These are phyloP conservation scores for Verticillium tricorpus DNA, from an alignment of 2,329 filamentous ascomycete species.

Conservation along the genomic window DNA sequence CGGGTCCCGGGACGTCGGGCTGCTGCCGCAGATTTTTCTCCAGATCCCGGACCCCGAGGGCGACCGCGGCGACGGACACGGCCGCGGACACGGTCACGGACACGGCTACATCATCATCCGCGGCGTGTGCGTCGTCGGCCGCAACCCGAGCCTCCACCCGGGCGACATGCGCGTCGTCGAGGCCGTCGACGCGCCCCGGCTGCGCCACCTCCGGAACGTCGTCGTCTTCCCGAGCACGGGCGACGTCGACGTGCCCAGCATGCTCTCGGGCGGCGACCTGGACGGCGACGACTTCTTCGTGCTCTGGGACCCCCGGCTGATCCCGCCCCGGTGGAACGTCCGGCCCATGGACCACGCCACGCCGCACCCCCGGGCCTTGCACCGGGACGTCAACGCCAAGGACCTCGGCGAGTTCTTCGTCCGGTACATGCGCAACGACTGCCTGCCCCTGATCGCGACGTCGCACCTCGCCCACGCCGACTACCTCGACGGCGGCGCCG, in stretches of 20 bases:
- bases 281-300: constrained; percentile 96
- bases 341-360: constrained; percentile 73
- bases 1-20: constrained; percentile 36
- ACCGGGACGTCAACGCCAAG: constrained; percentile 60
- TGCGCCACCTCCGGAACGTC: constrained; percentile 77
- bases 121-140: constrained; percentile 77
- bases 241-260: constrained; percentile 80
- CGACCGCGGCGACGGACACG: constrained; percentile 30
- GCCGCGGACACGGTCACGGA: constrained; percentile 31
- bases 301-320: constrained; percentile 77
- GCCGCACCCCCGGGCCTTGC: constrained; percentile 48
- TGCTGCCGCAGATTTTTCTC: constrained; percentile 82
- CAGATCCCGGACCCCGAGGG: constrained; percentile 63
- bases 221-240: constrained; percentile 83
- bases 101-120: constrained; percentile 60
- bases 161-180: constrained; percentile 86
- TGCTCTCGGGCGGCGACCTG: constrained; percentile 94
- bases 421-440: constrained; percentile 87
- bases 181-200: constrained; percentile 69
- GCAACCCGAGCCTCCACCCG: constrained; percentile 90
- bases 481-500: constrained; percentile 54
- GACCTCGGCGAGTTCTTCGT: constrained; percentile 86
- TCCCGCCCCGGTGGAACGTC: constrained; percentile 67
- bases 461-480: constrained; percentile 81
- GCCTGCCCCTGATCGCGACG: constrained; percentile 72